These are phyloP conservation scores for Linnemannia exigua DNA, from an alignment of 192 early-diverging fungal species.

Conservation along the genomic window DNA sequence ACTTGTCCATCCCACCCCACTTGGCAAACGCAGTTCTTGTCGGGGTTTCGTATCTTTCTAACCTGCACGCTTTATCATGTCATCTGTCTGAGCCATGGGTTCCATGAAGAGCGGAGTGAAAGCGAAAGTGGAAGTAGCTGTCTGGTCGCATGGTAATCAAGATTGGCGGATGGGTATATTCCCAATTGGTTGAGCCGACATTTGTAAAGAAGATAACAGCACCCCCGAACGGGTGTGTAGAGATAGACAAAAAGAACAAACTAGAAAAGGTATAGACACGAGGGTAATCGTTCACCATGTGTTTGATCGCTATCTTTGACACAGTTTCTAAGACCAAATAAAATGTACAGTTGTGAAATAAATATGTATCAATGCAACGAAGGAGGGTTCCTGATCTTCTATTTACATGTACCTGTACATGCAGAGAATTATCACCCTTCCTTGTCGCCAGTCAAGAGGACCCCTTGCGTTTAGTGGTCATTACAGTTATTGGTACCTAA, in stretches of 20 bases:
- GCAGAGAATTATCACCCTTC: background rate
- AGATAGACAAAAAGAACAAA: slow-evolving; percentile 8
- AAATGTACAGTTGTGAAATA: background rate
- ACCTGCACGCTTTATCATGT: background rate
- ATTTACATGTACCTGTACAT: background rate
- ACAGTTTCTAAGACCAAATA: background rate
- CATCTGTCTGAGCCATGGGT: background rate
- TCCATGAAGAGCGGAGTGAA: background rate
- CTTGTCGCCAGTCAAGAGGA: too few relatives aligned
- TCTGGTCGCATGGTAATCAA: background rate
- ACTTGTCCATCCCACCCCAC: background rate
- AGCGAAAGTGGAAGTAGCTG: too few relatives aligned
- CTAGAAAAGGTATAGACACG: background rate
- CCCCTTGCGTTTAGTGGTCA: too few relatives aligned
- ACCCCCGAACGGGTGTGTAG: background rate
- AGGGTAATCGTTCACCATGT: background rate
- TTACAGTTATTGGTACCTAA: too few relatives aligned
- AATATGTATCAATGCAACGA: background rate
- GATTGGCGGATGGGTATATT: background rate
- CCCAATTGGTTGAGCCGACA: background rate
- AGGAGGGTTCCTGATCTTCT: background rate
- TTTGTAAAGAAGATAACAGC: background rate
- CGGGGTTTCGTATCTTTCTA: background rate
- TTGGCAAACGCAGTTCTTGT: too few relatives aligned
- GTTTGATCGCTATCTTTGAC: background rate